Conservation (phyloP, 352 stramenopile species). For the Phytophthora aleatoria region DNA sequence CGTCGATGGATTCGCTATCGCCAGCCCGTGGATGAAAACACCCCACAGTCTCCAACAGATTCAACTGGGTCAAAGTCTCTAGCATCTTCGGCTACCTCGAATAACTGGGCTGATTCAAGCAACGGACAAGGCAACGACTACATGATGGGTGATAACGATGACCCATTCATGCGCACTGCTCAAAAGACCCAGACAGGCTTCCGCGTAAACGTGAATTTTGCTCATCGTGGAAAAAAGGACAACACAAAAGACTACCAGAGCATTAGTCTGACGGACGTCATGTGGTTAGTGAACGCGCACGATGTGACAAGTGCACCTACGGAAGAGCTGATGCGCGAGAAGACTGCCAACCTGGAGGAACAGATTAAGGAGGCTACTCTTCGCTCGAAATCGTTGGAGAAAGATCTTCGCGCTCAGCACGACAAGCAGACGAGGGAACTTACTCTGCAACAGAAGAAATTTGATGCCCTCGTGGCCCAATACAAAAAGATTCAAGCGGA, state of each 20-base stretch:
- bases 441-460: conserved; percentile 75
- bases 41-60: conserved; percentile 55
- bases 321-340: conserved; percentile 87
- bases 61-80: conserved; percentile 48
- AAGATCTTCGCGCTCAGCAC: conserved; percentile 71
- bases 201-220: conserved; percentile 86
- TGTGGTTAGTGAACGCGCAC: conserved; percentile 85
- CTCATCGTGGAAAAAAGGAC: conserved; percentile 81
- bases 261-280: conserved; percentile 79
- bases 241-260: conserved; percentile 91
- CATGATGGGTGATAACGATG: conserved; percentile 69
- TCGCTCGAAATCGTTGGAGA: conserved; percentile 71
- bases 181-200: conserved; percentile 89
- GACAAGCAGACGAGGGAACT: conserved; percentile 81
- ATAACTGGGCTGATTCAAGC: conserved; percentile 57
- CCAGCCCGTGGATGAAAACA: conserved; percentile 50
- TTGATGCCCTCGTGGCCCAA: conserved; percentile 74
- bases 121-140: conserved; percentile 40
- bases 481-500: conserved; percentile 86
- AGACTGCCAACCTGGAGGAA: conserved; percentile 89
- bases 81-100: conserved; percentile 42
- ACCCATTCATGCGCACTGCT: conserved; percentile 85
- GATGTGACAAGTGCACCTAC: conserved; percentile 74
- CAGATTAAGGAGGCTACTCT: conserved; percentile 85
- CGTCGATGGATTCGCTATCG: conserved; percentile 84